Conservation (phyloP, 129 eudicot genomes). For the Lonicera japonica region DNA sequence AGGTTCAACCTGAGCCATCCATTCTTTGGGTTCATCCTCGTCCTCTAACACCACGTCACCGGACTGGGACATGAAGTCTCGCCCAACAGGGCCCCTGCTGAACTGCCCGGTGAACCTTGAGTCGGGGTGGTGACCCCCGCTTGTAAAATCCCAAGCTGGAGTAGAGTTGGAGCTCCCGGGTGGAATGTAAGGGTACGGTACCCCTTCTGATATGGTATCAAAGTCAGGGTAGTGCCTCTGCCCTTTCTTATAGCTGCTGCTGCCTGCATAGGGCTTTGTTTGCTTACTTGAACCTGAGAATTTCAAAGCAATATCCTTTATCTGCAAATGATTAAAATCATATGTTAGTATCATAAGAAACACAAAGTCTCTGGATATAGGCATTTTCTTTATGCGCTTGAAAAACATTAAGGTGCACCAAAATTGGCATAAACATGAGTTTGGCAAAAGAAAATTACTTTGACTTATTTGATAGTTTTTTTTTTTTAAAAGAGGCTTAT, state of each 20-base stretch:
- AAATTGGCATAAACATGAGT: too few relatives aligned
- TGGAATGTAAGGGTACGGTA: conserved; percentile 48
- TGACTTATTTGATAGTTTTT: too few relatives aligned
- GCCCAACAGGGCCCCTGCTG: conserved; percentile 39
- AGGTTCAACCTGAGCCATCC: conserved; percentile 99
- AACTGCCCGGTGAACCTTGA: conserved; percentile 33
- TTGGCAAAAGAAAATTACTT: too few relatives aligned
- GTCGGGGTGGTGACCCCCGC: conserved; percentile 25
- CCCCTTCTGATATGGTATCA: conserved; percentile 60
- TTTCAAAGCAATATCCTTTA: conserved; percentile 87
- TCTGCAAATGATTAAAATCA: conserved; percentile 32
- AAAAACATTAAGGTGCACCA: too few relatives aligned
- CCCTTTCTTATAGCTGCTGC: conserved; percentile 51
- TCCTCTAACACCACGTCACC: conserved; percentile 72
- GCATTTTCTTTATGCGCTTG: too few relatives aligned
- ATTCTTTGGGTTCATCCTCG: conserved; percentile 88
- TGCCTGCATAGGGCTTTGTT: conserved; percentile 50
- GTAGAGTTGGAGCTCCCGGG: conserved; percentile 71
- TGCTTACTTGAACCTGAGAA: conserved; percentile 50
- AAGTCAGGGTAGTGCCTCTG: conserved; percentile 56
- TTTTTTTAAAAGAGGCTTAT: too few relatives aligned
- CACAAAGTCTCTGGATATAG: too few relatives aligned
- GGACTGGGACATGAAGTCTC: conserved; percentile 54
- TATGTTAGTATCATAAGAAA: conserved; percentile 1
- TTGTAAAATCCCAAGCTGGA: conserved; percentile 81